Percentiles rank a stretch among this genome's conserved stretches.
Conservation (phyloP, 2,329 filamentous ascomycete species). For the Diplodia scrobiculata region DNA sequence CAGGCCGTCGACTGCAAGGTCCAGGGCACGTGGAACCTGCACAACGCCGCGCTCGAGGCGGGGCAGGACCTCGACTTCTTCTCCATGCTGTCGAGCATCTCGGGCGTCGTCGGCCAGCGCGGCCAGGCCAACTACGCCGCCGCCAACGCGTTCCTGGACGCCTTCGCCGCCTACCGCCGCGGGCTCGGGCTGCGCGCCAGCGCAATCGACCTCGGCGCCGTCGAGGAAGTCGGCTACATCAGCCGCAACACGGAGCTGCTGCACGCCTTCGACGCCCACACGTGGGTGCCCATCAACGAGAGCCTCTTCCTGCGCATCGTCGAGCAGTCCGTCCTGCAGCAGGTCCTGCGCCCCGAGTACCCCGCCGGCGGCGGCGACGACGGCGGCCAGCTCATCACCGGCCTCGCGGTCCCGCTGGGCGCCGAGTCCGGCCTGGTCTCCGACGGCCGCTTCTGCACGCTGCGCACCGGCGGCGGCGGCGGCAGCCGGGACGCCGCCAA, state of each 20-base stretch:
- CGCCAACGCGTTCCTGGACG: conserved; percentile 45
- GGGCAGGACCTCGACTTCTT: conserved; percentile 36
- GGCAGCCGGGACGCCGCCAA: no score
- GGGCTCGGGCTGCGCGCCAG: conserved; percentile 43
- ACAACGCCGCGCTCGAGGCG: conserved; percentile 28
- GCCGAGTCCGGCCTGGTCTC: no score
- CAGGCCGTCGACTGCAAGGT: conserved; percentile 31
- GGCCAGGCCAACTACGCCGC: conserved; percentile 53
- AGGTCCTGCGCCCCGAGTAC: no score
- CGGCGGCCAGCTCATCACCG: no score
- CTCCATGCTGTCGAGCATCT: conserved; percentile 38
- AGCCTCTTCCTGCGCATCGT: no score
- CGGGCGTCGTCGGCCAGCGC: conserved; percentile 35
- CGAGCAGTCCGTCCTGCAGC: no score
- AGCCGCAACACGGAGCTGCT: conserved; percentile 20
- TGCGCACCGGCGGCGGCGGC: no score
- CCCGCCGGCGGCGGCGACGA: no score
- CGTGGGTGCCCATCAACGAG: no score
- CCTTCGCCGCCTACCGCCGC: conserved; percentile 34
- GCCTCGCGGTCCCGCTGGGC: no score
- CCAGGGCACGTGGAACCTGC: conserved; percentile 36
- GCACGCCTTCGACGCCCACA: no score
- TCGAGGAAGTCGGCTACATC: conserved; percentile 50
- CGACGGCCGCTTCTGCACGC: no score
- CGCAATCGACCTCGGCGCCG: conserved; percentile 57